Conservation (phyloP, 2,329 filamentous ascomycete species). For the Akanthomyces muscarius region DNA sequence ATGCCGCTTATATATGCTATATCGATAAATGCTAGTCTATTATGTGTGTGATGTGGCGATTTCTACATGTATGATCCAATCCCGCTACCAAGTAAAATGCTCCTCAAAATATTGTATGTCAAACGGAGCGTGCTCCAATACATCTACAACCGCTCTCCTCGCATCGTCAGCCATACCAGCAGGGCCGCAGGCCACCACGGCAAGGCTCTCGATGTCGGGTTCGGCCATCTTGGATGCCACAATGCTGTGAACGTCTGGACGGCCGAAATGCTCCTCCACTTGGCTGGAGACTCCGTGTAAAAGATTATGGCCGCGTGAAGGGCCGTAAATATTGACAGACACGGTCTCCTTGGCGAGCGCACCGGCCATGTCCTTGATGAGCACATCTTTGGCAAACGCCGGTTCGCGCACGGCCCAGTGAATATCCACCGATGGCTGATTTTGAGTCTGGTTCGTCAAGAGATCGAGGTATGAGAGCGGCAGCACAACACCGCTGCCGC, state of each 20-base stretch:
- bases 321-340: constrained; percentile 36
- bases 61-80: not conserved
- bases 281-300: constrained; percentile 19
- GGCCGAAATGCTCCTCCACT: constrained; percentile 23
- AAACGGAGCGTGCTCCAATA: constrained; percentile 26
- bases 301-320: constrained; percentile 20
- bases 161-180: constrained; percentile 42
- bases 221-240: constrained; percentile 27
- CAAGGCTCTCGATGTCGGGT: constrained; percentile 28
- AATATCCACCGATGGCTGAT: constrained; percentile 24
- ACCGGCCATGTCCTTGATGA: constrained; percentile 31
- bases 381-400: constrained; percentile 33
- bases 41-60: not conserved
- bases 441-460: constrained; percentile 21
- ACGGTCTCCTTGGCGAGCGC: constrained; percentile 28
- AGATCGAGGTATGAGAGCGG: constrained; percentile 36
- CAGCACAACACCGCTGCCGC: constrained; percentile 43
- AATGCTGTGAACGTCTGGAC: constrained; percentile 33
- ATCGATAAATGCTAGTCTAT: not conserved
- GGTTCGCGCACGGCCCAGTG: constrained; percentile 43
- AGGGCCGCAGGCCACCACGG: constrained; percentile 43
- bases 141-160: constrained; percentile 32
- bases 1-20: not conserved
- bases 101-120: constrained; percentile 41
- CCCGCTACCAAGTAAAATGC: constrained; percentile 38